Percentiles rank a stretch among this genome's conserved stretches.
Conservation (phyloP, 23 red algal species). For the Gracilaria domingensis region DNA sequence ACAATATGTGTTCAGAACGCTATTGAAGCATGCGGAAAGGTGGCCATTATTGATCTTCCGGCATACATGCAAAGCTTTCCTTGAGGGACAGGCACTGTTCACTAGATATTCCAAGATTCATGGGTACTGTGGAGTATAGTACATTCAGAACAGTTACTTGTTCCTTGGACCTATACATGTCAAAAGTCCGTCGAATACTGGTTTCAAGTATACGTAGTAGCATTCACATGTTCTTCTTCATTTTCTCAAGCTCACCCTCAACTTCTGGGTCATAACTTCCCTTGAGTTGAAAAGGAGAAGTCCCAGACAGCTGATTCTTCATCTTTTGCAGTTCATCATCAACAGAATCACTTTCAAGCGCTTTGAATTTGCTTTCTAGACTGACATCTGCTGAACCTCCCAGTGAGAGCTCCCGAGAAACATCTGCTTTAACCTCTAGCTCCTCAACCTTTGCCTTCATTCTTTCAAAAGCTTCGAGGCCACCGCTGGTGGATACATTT, state of each 20-base stretch:
- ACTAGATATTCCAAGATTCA: neutral
- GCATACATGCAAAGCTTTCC: slow-evolving; percentile 21
- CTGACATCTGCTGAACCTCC: slow-evolving; percentile 77
- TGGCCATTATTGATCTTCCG: slow-evolving; percentile 54
- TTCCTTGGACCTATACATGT: neutral
- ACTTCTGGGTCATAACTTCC: slow-evolving; percentile 76
- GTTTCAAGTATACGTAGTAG: neutral
- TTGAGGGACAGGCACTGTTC: neutral
- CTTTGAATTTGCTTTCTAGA: slow-evolving; percentile 95
- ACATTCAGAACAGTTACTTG: slow-evolving; percentile 4
- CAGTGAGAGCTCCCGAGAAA: slow-evolving; percentile 73
- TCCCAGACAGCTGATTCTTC: slow-evolving; percentile 75
- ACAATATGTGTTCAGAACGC: slow-evolving; percentile 16
- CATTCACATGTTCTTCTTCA: slow-evolving; percentile 69
- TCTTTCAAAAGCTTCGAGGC: slow-evolving; percentile 94
- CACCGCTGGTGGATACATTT: slow-evolving; percentile 74
- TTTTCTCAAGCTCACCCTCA: slow-evolving; percentile 91
- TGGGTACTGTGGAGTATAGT: neutral
- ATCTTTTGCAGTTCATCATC: slow-evolving; percentile 94
- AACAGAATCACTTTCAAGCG: slow-evolving; percentile 87
- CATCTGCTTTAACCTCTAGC: slow-evolving; percentile 90
- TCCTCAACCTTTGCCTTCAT: slow-evolving; percentile 99
- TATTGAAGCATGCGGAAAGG: slow-evolving; percentile 40
- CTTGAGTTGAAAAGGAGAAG: slow-evolving; percentile 56
- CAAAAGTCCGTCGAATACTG: neutral